A percentile compares a stretch with the other conserved stretches of the same genome.
Evolutionary conservation across 495 filamentous ascomycete genomes (phyloP).

Genomic region (Hypoxylon fuscum): DNA sequence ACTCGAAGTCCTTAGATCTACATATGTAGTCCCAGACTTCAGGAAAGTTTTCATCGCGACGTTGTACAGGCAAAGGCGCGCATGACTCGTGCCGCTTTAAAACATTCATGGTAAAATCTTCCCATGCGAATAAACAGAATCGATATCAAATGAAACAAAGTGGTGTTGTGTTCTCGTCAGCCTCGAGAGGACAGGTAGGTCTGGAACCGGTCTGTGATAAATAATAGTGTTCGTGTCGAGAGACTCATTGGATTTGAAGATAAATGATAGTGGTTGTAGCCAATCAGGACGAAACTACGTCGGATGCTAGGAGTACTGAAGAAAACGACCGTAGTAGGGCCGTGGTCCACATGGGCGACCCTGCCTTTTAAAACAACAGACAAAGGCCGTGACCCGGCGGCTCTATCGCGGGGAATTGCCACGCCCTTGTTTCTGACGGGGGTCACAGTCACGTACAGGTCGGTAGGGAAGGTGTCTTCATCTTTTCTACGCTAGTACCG

Average conservation of each 20-base stretch:
- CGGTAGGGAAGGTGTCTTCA: constrained; percentile 20
- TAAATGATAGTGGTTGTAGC: constrained; percentile 23
- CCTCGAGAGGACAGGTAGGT: constrained; percentile 7
- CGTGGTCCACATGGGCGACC: constrained; percentile 41
- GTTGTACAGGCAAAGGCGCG: constrained; percentile 16
- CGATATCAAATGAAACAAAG: not conserved
- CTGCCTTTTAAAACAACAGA: constrained; percentile 15
- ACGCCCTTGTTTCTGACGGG: constrained; percentile 36
- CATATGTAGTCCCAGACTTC: not conserved
- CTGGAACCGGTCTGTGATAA: constrained; percentile 9
- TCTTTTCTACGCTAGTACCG: constrained; percentile 8
- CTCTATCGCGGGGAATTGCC: constrained; percentile 48
- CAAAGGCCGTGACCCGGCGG: constrained; percentile 35
- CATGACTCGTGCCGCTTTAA: constrained; percentile 18
- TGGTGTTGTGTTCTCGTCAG: not conserved
- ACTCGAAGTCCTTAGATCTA: constrained; percentile 3
- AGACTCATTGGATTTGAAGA: constrained; percentile 21
- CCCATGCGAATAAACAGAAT: not conserved
- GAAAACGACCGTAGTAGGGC: constrained; percentile 47
- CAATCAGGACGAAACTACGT: constrained; percentile 34
- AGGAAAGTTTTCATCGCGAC: constrained; percentile 14
- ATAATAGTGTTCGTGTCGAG: constrained; percentile 4
- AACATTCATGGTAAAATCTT: not conserved
- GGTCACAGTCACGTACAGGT: constrained; percentile 19
- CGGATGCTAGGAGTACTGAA: constrained; percentile 34